These are phyloP conservation scores for Nitzschia inconspicua DNA, from an alignment of 108 stramenopile species.

Conservation along the genomic window DNA sequence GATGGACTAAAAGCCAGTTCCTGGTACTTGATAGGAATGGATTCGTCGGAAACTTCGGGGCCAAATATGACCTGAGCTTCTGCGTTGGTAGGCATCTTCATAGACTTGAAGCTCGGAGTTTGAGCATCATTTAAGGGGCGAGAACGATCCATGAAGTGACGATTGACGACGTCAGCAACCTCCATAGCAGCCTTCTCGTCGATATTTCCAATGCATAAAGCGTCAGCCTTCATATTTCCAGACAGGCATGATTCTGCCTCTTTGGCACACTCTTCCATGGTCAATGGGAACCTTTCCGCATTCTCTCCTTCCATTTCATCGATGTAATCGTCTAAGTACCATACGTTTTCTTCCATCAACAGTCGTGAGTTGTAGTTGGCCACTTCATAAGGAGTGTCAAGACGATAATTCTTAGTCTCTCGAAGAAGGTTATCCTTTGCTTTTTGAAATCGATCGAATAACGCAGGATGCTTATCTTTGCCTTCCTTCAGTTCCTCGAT, in stretches of 20 bases:
- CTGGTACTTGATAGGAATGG: constrained; percentile 62
- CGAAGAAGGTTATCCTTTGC: constrained; percentile 71
- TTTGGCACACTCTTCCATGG: constrained; percentile 79
- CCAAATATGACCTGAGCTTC: constrained; percentile 78
- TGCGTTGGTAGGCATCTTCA: constrained; percentile 67
- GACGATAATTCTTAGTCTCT: constrained; percentile 82
- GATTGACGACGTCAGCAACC: constrained; percentile 50
- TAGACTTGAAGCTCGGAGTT: constrained; percentile 64
- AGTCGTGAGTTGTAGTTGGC: constrained; percentile 77
- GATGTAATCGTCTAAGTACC: constrained; percentile 79
- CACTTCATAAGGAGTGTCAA: constrained; percentile 80
- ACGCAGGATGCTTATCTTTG: constrained; percentile 52
- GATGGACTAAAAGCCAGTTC: constrained; percentile 62
- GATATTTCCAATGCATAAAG: constrained; percentile 86
- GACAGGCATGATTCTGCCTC: constrained; percentile 63
- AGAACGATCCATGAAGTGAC: constrained; percentile 43
- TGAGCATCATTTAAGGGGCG: constrained; percentile 57
- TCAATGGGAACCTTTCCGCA: constrained; percentile 65
- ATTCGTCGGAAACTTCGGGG: constrained; percentile 16
- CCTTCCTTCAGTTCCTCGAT: constrained; percentile 83
- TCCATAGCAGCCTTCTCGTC: constrained; percentile 60
- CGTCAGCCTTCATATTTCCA: constrained; percentile 55
- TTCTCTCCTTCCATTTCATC: constrained; percentile 73
- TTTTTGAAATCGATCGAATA: constrained; percentile 54
- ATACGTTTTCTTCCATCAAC: constrained; percentile 75